Evolutionary conservation across 1,284 basidiomycete species (phyloP).

Genomic region (Puccinia triticina): DNA sequence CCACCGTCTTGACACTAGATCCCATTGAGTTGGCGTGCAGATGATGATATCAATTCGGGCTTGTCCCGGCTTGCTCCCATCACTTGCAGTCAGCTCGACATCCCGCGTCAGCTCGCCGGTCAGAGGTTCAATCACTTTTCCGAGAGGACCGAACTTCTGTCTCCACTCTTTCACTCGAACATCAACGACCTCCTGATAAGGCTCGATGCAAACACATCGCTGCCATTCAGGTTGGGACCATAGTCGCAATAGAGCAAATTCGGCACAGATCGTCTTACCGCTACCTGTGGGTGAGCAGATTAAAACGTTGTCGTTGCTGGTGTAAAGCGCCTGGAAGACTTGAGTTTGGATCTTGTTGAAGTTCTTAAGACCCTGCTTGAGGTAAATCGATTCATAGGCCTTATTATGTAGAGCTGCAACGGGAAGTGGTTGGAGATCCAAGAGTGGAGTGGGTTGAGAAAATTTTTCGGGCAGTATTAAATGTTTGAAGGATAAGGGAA

Average conservation of each 20-base stretch:
- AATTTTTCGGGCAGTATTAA: constrained; percentile 96
- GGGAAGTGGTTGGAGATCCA: constrained; percentile 89
- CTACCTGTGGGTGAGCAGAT: constrained; percentile 94
- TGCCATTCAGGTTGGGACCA: constrained; percentile 83
- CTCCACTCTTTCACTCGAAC: constrained; percentile 85
- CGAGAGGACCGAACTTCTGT: constrained; percentile 76
- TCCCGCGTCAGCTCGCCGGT: constrained; percentile 96
- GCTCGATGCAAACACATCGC: constrained; percentile 93
- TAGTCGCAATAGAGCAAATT: constrained; percentile 86
- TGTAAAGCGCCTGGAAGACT: constrained; percentile 96
- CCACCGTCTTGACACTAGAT: constrained; percentile 93
- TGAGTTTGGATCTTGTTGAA: constrained; percentile 99
- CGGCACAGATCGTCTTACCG: constrained; percentile 95
- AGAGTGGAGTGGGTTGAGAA: constrained; percentile 85
- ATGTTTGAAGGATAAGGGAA: constrained; percentile 97
- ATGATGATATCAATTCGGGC: constrained; percentile 82
- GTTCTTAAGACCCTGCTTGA: constrained; percentile 60
- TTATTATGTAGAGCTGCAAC: constrained; percentile 87
- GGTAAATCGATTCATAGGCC: constrained; percentile 84
- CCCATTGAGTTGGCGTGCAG: constrained; percentile 92
- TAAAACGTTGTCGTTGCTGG: constrained; percentile 92
- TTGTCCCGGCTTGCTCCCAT: constrained; percentile 52
- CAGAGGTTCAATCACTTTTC: constrained; percentile 87
- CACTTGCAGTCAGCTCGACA: constrained; percentile 75
- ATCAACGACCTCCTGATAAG: constrained; percentile 96